Base-by-base conservation (phyloP, 2,329 filamentous ascomycete genomes). In the Orbilia quercus region DNA sequence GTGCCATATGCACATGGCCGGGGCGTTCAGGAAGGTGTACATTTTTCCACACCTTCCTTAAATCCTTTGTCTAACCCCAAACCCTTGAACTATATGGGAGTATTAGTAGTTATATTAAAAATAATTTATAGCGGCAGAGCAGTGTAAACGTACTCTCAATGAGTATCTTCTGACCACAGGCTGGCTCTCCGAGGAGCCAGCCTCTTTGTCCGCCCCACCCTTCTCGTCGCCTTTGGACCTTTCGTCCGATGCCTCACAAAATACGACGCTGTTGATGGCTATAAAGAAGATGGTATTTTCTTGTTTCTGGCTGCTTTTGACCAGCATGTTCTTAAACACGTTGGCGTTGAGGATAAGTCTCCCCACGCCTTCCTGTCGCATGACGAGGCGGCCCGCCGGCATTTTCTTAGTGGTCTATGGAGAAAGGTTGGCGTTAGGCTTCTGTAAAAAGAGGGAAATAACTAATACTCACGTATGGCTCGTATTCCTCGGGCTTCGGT, bases 281-380 rank as follows among this genome's bases (percentile, higher is more conserved):
- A 73, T 22, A 28, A 73, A 59, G 2, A 54, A 38, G 14, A 73
- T 66, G 20, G 60, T 73, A 28, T 73, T 73, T 12, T 73, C 69
- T 0, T 51, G 45, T 14, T 20, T 18, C 9, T 54, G n/a, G 22
- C 48, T 66, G 20, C 54, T 54, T 20, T 28, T 6, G 7, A 40
- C 34, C n/a, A 73, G 53, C 69, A 73, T 73, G 12, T 57, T 34
- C 31, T 65, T 60, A 18, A 73, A 66, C 36, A 73, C 48, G 36
- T 45, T 73, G 1, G 69, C 40, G 22, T 73, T 73, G 14, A 73
- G 55, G 16, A 73, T 73, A 14, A 73, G 28, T 25, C 69, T 18
- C 23, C 69, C 69, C 1, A 73, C 69, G n/a, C 69, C 69, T 36
- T 73, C 69, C n/a, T 73, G 69, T 42, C 69, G 69, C 69, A 73